Conservation (phyloP, 768 basidiomycete species). For the Boletellus ananas region DNA sequence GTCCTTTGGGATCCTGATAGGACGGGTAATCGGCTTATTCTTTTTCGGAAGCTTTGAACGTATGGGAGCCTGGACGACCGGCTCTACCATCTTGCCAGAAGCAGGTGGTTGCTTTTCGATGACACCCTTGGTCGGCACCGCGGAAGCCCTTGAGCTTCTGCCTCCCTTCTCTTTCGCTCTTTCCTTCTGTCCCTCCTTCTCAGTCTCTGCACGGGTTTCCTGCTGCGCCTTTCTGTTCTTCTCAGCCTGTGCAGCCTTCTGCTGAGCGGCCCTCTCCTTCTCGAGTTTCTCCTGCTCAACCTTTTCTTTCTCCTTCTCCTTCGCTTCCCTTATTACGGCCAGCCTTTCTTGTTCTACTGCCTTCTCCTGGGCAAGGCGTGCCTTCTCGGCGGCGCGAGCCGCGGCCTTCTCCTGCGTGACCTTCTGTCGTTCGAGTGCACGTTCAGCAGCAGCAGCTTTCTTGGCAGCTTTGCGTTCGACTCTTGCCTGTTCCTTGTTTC, state of each 20-base stretch:
- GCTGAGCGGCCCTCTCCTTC: slow-evolving; percentile 31
- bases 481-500: slow-evolving; percentile 49
- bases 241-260: slow-evolving; percentile 35
- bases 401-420: slow-evolving; percentile 56
- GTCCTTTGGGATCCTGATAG: slow-evolving; percentile 58
- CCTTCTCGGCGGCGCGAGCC: slow-evolving; percentile 48
- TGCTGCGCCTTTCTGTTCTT: slow-evolving; percentile 33
- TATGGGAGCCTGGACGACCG: slow-evolving; percentile 62
- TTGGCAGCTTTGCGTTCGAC: slow-evolving; percentile 61
- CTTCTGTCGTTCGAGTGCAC: slow-evolving; percentile 57
- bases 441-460: slow-evolving; percentile 59
- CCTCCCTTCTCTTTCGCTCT: slow-evolving; percentile 25
- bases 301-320: slow-evolving; percentile 37
- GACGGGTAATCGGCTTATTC: slow-evolving; percentile 61
- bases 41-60: slow-evolving; percentile 84
- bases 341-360: slow-evolving; percentile 50
- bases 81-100: slow-evolving; percentile 29
- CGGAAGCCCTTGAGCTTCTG: slow-evolving; percentile 23
- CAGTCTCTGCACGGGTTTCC: slow-evolving; percentile 27
- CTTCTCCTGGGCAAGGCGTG: slow-evolving; percentile 51
- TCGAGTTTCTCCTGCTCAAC: slow-evolving; percentile 39
- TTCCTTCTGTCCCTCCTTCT: slow-evolving; percentile 24
- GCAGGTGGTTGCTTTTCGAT: slow-evolving; percentile 19
- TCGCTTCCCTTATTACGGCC: slow-evolving; percentile 36
- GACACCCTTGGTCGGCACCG: slow-evolving; percentile 13